Conservation (phyloP, 2,329 filamentous ascomycete species). For the Arthrobotrys megalospora region DNA sequence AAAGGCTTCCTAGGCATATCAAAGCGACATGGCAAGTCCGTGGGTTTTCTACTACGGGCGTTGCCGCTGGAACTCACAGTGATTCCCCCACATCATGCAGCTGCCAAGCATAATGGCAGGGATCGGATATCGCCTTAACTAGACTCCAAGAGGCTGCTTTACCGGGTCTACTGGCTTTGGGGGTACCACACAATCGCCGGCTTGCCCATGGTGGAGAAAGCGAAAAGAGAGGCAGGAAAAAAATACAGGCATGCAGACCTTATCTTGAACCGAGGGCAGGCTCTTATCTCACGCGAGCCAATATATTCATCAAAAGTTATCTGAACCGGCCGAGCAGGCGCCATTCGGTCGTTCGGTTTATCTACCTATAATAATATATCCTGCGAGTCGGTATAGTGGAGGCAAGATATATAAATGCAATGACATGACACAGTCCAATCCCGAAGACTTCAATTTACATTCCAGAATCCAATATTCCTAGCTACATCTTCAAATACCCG, state of each 20-base stretch:
- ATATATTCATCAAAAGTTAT: slow-evolving; percentile 37
- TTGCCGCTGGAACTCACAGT: slow-evolving; percentile 23
- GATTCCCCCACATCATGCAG: slow-evolving; percentile 29
- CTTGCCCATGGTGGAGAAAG: slow-evolving; percentile 3
- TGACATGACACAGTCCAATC: slow-evolving; percentile 9
- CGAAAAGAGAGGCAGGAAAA: neutral
- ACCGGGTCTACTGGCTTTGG: slow-evolving; percentile 28
- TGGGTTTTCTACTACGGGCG: slow-evolving; percentile 13
- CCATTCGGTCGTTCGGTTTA: slow-evolving; percentile 25
- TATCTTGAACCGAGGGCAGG: slow-evolving; percentile 37
- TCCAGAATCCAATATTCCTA: slow-evolving; percentile 10
- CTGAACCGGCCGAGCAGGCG: slow-evolving; percentile 36
- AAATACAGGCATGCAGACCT: slow-evolving; percentile 20
- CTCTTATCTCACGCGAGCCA: slow-evolving; percentile 58
- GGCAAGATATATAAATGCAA: slow-evolving; percentile 19
- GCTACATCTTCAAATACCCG: neutral
- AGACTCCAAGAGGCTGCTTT: slow-evolving; percentile 13
- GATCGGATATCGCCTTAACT: slow-evolving; percentile 57
- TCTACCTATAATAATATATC: neutral
- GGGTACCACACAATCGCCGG: slow-evolving; percentile 27
- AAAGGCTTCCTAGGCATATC: slow-evolving; percentile 10
- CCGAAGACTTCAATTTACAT: neutral
- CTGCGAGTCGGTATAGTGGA: neutral
- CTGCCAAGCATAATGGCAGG: slow-evolving; percentile 5
- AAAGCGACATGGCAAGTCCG: slow-evolving; percentile 24